phyloP scores from a whole-genome alignment of 352 stramenopile genomes.

The Globisporangium heterothallicum region DNA sequence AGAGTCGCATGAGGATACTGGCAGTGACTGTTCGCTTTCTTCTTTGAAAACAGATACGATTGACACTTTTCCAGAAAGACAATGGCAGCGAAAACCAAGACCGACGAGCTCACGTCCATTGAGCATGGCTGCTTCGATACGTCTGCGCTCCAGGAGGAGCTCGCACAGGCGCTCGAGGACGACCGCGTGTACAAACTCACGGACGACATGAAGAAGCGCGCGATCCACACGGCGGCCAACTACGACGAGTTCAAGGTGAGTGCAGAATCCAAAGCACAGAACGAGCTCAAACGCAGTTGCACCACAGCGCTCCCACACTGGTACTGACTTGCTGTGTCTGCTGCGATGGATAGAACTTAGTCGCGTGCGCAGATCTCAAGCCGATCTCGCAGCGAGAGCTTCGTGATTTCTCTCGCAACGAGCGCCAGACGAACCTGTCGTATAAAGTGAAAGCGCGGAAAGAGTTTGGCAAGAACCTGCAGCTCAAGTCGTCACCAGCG shows the following conservation, averaged over 20 bases:
- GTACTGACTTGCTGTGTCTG: background rate
- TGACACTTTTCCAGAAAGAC: background rate
- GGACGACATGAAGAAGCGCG: constrained; percentile 84
- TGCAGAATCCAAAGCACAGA: too few species aligned
- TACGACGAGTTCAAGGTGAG: constrained; percentile 87
- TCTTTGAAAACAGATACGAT: background rate
- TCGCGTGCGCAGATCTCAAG: constrained; percentile 80
- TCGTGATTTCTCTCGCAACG: constrained; percentile 38
- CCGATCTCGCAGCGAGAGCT: constrained; percentile 74
- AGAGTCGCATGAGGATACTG: background rate
- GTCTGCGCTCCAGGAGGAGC: constrained; percentile 59
- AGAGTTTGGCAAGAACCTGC: constrained; percentile 18
- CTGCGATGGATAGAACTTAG: constrained; percentile 51
- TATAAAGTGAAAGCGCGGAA: constrained; percentile 43
- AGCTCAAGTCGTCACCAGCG: constrained; percentile 17
- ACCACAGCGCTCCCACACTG: background rate
- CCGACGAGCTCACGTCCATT: constrained; percentile 57
- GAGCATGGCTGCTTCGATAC: constrained; percentile 77
- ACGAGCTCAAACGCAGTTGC: too few species aligned
- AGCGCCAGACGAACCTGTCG: constrained; percentile 58
- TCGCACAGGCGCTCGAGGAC: constrained; percentile 67
- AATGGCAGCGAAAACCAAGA: constrained; percentile 24
- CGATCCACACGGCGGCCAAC: constrained; percentile 75
- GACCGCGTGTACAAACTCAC: constrained; percentile 82
- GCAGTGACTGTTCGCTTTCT: constrained; percentile 3